Evolutionary conservation across 768 basidiomycete species (phyloP).

Genomic region (Rhizopogon vinicolor): DNA sequence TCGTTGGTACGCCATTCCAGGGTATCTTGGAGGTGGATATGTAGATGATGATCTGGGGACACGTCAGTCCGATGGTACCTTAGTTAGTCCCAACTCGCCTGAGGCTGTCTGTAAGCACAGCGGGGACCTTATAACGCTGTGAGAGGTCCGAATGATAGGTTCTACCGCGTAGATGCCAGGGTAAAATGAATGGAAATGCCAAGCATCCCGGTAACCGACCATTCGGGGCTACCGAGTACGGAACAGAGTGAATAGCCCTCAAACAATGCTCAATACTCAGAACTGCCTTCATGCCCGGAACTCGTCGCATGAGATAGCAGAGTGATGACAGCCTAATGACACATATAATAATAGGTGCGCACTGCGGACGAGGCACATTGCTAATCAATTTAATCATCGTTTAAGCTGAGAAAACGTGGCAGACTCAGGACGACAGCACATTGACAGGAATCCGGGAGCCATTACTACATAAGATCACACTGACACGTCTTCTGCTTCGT

Average conservation of each 20-base stretch:
- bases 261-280: background rate
- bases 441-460: no score
- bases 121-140: background rate
- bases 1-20: constrained; percentile 19
- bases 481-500: no score
- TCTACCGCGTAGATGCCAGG: background rate
- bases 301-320: background rate
- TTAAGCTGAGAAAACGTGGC: no score
- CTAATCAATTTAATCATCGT: no score
- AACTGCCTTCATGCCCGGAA: background rate
- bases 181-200: background rate
- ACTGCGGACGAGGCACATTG: background rate
- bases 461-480: no score
- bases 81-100: constrained; percentile 1
- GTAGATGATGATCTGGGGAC: constrained; percentile 11
- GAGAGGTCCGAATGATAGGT: background rate
- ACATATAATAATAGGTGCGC: background rate
- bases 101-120: background rate
- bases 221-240: background rate
- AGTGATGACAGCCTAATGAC: background rate
- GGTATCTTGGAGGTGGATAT: background rate
- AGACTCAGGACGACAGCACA: no score
- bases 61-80: constrained; percentile 5
- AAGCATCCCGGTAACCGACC: background rate
- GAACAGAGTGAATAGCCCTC: background rate